Evolutionary conservation across 352 stramenopile species (phyloP), one percentile per base, ranked within the genome.

Genomic region (Phytophthora boehmeriae): DNA sequence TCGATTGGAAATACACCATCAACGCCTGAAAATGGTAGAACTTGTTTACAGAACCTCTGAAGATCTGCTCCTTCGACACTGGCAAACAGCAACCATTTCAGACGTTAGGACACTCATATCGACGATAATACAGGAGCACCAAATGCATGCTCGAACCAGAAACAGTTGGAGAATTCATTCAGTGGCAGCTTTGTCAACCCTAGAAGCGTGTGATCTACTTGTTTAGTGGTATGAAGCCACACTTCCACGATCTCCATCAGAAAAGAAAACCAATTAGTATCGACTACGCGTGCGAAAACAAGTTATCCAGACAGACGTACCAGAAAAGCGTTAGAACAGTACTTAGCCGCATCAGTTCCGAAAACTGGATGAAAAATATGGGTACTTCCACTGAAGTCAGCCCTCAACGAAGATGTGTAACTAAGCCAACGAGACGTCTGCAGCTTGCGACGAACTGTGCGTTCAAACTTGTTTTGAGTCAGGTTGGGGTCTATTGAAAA

Each of bases 181-280:
- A 83, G 54, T 1, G 63, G 56, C 9, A 83, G 17, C 42, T 81
- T 85, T 4, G 61, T 56, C 32, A 85, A 42, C 5, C 76, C 76
- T 22, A 83, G 30, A 20, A 85, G 63, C 13, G 34, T 64, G 9
- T 34, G 47, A 1, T 79, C 57, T 1, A 45, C 22, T 8, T 48
- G 27, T 4, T 50, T 54, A 14, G 27, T 23, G 10, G 9, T 28
- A 23, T 80, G 30, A 16, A 70, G 14, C 76, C 76, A 85, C 0
- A 70, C 45, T 67, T 85, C 76, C 5, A 83, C 16, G 13, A 85
- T 79, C 76, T 85, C 38, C 28, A 47, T 11, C 44, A 28, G 17
- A 8, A 22, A 28, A 51, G 20, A 19, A 36, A 43, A 22, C 1
- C 5, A 25, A 11, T 35, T 48, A 62, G 22, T 9, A 16, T 22